Evolutionary conservation across 768 basidiomycete genomes (phyloP), one percentile per base, ranked within the genome.

Genomic region (Calocybe indica): DNA sequence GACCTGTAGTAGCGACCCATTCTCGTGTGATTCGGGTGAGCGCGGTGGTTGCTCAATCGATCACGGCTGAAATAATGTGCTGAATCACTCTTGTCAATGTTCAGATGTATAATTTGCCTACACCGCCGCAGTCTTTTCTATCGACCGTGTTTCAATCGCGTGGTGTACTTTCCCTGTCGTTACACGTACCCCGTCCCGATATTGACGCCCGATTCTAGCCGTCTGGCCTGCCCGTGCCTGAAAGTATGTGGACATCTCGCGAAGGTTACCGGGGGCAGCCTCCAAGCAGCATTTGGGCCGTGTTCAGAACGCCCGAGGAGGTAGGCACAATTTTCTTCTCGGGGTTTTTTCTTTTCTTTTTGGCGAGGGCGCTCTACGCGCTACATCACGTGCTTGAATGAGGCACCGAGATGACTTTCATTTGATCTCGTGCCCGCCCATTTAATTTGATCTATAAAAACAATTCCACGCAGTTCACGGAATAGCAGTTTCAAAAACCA

Each of bases 261-360:
- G 22, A 22, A 22, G 22, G 4, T 22, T 22, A 22, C 22, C 22
- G 22, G 22, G 22, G 22, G 22, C 22, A 22, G 22, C 22, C 22
- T 22, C 22, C 22, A 22, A 22, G 22, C 22, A 22, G 22, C 10
- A 64, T 78, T 8, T 84, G 78, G 79, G 72, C 75, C 1, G 74
- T 83, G 7, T 83, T 82, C 62, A 62, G 61, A 50, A 73, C 75
- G 0, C 83, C 85, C 52, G 74, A 77, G 57, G 80, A 84, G 69
- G 82, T 84, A 50, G 57, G 82, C 62, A 46, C 39, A 31, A 49
- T 37, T 41, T 38, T 41, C 33, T 35, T 9, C 41, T 49, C 37
- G 11, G 12, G 6, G 22, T 35, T 51, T 46, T 29, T 4, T 12
- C 13, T 37, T 8, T 30, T 47, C 10, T 34, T 14, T 38, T 34